Conservation (phyloP, 305 asterid species). For the Solanum hybrid region DNA sequence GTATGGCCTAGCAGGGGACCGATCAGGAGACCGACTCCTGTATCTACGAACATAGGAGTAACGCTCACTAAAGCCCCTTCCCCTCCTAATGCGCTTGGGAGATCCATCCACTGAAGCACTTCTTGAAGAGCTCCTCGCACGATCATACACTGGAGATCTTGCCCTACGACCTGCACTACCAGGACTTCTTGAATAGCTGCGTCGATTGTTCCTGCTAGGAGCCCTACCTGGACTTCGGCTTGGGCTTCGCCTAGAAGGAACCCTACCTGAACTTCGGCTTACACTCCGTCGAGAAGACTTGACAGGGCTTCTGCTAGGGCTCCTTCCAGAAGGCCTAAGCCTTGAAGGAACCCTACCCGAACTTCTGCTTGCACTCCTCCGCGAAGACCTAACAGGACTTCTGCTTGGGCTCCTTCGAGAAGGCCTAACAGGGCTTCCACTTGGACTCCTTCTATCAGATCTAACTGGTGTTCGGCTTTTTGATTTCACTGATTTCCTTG, state of each 20-base stretch:
- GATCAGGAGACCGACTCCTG: constrained; percentile 82
- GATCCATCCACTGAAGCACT: constrained; percentile 83
- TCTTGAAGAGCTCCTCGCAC: constrained; percentile 79
- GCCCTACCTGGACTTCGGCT: constrained; percentile 62
- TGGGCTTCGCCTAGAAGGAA: constrained; percentile 42
- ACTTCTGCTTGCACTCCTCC: constrained; percentile 63
- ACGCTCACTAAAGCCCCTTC: constrained; percentile 93
- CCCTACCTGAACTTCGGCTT: constrained; percentile 38
- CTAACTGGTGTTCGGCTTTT: constrained; percentile 52
- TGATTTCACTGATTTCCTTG: constrained; percentile 49
- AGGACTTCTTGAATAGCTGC: constrained; percentile 77
- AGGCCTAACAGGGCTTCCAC: constrained; percentile 49
- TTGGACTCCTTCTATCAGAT: constrained; percentile 39
- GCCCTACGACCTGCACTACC: constrained; percentile 46
- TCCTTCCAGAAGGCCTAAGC: constrained; percentile 7
- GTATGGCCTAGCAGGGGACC: constrained; percentile 75
- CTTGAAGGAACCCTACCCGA: constrained; percentile 45
- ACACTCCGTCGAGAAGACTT: constrained; percentile 23
- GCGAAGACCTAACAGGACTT: constrained; percentile 45
- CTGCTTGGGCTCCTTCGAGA: constrained; percentile 53
- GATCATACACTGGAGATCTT: constrained; percentile 60
- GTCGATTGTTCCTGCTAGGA: constrained; percentile 51
- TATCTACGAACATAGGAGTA: constrained; percentile 71
- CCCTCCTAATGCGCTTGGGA: constrained; percentile 84
- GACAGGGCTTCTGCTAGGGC: constrained; percentile 28